Evolutionary conservation across 129 eudicot genomes (phyloP).

Genomic region (Tagetes erecta): DNA sequence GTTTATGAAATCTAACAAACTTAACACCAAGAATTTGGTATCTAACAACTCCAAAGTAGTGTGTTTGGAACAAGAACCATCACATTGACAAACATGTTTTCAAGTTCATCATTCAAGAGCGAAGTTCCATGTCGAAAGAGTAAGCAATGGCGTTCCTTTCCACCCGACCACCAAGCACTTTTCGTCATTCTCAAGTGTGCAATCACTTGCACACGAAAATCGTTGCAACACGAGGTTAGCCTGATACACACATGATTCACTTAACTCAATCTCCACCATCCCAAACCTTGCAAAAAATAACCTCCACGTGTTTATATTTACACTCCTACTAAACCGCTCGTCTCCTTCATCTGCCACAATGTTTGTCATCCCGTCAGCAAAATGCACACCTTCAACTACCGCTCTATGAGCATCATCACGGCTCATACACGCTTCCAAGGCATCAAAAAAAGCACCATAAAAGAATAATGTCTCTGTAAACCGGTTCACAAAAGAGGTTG

Average conservation of each 20-base stretch:
- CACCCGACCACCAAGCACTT: conserved; percentile 68
- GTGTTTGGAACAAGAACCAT: too few species aligned
- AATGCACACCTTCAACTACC: conserved; percentile 44
- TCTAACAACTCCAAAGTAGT: too few species aligned
- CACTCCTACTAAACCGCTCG: conserved; percentile 44
- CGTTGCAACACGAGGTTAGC: conserved; percentile 52
- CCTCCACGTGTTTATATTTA: conserved; percentile 61
- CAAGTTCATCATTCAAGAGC: neutral
- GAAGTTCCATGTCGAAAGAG: conserved; percentile 75
- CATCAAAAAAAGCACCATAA: conserved; percentile 48
- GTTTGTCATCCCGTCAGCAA: conserved; percentile 53
- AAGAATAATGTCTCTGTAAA: conserved; percentile 54
- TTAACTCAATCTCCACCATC: conserved; percentile 61
- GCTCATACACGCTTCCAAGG: conserved; percentile 51
- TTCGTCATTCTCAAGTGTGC: conserved; percentile 44
- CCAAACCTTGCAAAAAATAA: conserved; percentile 51
- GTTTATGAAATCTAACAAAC: too few species aligned
- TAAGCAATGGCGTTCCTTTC: conserved; percentile 72
- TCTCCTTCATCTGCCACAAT: conserved; percentile 56
- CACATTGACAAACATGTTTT: too few species aligned
- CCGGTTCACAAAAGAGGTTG: conserved; percentile 53
- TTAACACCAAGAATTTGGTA: too few species aligned
- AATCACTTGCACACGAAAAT: conserved; percentile 43
- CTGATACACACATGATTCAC: conserved; percentile 55
- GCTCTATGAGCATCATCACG: conserved; percentile 36